These are phyloP conservation scores for Globisporangium canariense DNA, from an alignment of 352 stramenopile genomes.

Conservation along the genomic window DNA sequence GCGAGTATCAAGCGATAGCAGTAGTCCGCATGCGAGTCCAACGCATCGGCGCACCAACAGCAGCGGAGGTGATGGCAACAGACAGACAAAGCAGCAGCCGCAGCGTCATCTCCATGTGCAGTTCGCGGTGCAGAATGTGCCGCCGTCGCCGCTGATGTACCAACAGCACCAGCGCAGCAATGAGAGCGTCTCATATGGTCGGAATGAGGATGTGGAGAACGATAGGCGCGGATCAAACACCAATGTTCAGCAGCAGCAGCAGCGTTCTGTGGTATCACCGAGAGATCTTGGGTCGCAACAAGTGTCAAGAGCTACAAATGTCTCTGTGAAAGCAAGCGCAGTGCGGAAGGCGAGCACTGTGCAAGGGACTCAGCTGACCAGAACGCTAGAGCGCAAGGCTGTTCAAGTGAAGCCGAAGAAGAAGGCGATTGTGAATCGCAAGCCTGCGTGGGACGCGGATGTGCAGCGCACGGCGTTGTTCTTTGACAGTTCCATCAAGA, in stretches of 20 bases:
- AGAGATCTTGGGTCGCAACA: background rate
- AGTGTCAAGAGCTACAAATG: background rate
- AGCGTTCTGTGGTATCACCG: background rate
- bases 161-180: constrained; percentile 13
- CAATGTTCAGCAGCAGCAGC: background rate
- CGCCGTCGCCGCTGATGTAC: constrained; percentile 40
- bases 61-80: background rate
- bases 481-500: constrained; percentile 57
- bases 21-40: background rate
- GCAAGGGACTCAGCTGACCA: background rate
- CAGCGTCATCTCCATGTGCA: constrained; percentile 27
- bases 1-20: background rate
- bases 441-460: constrained; percentile 47
- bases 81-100: background rate
- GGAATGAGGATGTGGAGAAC: background rate
- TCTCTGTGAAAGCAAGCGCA: background rate
- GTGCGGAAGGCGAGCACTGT: background rate
- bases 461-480: constrained; percentile 25
- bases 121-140: constrained; percentile 42
- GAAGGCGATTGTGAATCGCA: constrained; percentile 7
- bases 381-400: background rate
- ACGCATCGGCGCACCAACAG: background rate
- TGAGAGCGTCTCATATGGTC: background rate
- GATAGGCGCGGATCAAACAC: background rate
- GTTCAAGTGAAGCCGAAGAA: background rate